Percentiles rank a stretch among this genome's conserved stretches.
Evolutionary conservation across 192 early-diverging fungal species (phyloP).

Genomic region (Endogone sp.): DNA sequence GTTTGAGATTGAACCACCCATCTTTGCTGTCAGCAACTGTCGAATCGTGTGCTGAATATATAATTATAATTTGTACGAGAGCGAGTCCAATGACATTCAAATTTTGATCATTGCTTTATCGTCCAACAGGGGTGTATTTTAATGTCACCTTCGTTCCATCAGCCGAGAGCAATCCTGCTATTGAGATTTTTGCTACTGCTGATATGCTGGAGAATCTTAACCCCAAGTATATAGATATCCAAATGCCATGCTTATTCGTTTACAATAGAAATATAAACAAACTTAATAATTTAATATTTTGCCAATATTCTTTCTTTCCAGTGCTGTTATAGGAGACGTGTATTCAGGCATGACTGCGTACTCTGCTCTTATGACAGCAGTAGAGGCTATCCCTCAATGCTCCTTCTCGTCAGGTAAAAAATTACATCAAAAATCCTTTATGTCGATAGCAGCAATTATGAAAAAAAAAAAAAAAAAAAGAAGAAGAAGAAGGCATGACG

Average conservation of each 20-base stretch:
- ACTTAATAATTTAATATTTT: too few relatives aligned
- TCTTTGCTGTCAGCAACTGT: too few relatives aligned
- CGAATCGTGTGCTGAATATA: too few relatives aligned
- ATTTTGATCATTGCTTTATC: neutral
- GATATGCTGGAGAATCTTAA: neutral
- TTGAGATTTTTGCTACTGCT: neutral
- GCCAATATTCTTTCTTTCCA: constrained; percentile 3
- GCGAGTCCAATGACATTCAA: neutral
- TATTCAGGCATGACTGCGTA: constrained; percentile 5
- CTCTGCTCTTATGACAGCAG: constrained; percentile 18
- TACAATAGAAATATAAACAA: too few relatives aligned
- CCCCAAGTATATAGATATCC: neutral
- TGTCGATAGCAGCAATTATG: too few relatives aligned
- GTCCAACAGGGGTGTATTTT: neutral
- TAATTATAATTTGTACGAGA: too few relatives aligned
- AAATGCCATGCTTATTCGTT: neutral
- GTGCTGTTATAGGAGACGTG: constrained; percentile 30
- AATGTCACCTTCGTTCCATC: neutral
- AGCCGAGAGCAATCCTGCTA: neutral
- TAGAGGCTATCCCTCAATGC: constrained; percentile 22
- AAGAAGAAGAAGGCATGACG: too few relatives aligned
- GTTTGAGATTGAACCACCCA: too few relatives aligned
- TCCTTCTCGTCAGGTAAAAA: constrained; percentile 9
- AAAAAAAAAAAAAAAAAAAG: too few relatives aligned
- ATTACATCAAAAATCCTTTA: too few relatives aligned